Evolutionary conservation across 345 rosid genomes (phyloP).

Genomic region (Firmiana major): DNA sequence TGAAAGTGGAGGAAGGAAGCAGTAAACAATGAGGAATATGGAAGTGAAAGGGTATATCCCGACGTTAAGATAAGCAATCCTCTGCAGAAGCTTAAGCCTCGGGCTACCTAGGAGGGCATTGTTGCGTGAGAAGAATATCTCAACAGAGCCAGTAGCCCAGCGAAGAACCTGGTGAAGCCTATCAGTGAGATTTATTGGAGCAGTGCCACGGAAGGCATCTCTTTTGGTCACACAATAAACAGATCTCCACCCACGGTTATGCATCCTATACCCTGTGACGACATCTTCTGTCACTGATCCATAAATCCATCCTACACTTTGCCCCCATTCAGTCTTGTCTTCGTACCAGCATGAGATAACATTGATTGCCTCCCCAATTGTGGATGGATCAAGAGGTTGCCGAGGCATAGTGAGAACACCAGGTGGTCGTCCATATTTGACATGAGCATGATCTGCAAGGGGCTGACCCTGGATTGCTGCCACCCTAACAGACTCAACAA

Average conservation of each 20-base stretch:
- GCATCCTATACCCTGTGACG: slow-evolving; percentile 80
- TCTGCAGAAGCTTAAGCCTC: slow-evolving; percentile 55
- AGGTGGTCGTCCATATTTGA: slow-evolving; percentile 56
- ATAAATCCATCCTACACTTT: slow-evolving; percentile 75
- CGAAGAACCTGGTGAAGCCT: slow-evolving; percentile 81
- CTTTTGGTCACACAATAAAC: slow-evolving; percentile 63
- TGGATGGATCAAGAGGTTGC: slow-evolving; percentile 42
- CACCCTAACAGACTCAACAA: slow-evolving; percentile 47
- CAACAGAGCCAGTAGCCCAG: slow-evolving; percentile 91
- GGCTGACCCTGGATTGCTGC: slow-evolving; percentile 72
- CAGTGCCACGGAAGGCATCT: slow-evolving; percentile 78
- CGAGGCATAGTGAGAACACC: slow-evolving; percentile 54
- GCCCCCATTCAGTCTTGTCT: slow-evolving; percentile 86
- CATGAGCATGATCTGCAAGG: slow-evolving; percentile 42
- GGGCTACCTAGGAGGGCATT: slow-evolving; percentile 59
- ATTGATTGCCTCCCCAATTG: slow-evolving; percentile 62
- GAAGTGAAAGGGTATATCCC: slow-evolving; percentile 85
- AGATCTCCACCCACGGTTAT: slow-evolving; percentile 82
- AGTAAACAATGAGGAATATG: slow-evolving; percentile 71
- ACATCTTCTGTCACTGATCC: slow-evolving; percentile 88
- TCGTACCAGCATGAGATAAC: slow-evolving; percentile 87
- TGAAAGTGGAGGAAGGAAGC: slow-evolving; percentile 81
- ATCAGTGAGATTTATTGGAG: slow-evolving; percentile 72
- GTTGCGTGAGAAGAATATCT: slow-evolving; percentile 86
- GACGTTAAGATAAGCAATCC: slow-evolving; percentile 78